Evolutionary conservation across 2,329 filamentous ascomycete genomes (phyloP).

Genomic region (Teratosphaeria epicoccoides): DNA sequence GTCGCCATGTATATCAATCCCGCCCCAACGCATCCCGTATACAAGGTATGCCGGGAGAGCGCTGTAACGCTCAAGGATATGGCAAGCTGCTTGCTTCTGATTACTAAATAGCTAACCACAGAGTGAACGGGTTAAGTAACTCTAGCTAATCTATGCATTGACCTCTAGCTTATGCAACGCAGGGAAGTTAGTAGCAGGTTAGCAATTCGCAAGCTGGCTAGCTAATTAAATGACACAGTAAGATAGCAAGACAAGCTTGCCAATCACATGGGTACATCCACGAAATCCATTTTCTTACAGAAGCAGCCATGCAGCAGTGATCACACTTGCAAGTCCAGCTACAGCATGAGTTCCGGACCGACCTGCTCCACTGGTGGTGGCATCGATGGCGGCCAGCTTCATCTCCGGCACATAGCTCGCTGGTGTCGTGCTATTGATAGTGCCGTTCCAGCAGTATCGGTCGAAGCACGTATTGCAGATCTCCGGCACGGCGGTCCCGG

Average conservation of each 20-base stretch:
- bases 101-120: no score
- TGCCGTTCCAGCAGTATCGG: constrained; percentile 92
- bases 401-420: constrained; percentile 17
- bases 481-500: constrained; percentile 55
- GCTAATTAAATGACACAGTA: no score
- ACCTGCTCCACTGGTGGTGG: background rate
- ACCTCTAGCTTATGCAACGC: no score
- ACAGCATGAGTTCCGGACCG: background rate
- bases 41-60: no score
- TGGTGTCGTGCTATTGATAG: constrained; percentile 28
- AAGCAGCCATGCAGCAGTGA: background rate
- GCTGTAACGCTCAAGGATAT: no score
- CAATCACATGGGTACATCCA: no score
- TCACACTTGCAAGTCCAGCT: background rate
- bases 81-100: no score
- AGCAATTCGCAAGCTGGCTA: no score
- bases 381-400: constrained; percentile 12
- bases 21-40: background rate
- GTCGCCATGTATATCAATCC: background rate
- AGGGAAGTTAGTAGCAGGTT: no score
- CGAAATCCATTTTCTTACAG: background rate
- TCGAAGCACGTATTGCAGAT: constrained; percentile 68
- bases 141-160: no score
- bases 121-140: no score
- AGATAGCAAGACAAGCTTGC: no score